phyloP scores from a whole-genome alignment of 768 basidiomycete species.

The Amylocystis lapponica region DNA sequence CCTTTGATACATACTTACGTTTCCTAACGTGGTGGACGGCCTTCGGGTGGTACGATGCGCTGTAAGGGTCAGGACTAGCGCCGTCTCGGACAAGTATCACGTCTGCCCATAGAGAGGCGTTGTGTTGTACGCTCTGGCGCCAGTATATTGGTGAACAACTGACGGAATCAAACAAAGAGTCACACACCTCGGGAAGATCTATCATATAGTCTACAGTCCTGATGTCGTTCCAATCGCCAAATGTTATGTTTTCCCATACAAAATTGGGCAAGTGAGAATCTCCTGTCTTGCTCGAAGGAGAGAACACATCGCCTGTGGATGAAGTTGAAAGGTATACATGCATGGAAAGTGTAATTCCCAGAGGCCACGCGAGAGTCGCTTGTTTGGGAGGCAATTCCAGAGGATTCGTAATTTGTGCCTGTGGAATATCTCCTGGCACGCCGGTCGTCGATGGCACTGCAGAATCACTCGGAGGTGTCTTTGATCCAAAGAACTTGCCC shows the following conservation, averaged over 20 bases:
- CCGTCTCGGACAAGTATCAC: slow-evolving; percentile 67
- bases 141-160: too few relatives aligned
- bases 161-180: not conserved
- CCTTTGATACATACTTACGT: slow-evolving; percentile 39
- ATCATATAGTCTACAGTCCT: slow-evolving; percentile 53
- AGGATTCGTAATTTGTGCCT: slow-evolving; percentile 25
- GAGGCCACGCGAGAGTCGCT: slow-evolving; percentile 51
- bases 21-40: slow-evolving; percentile 71
- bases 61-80: slow-evolving; percentile 57
- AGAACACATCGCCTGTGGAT: slow-evolving; percentile 55
- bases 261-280: slow-evolving; percentile 57
- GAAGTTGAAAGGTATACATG: slow-evolving; percentile 71
- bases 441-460: slow-evolving; percentile 21
- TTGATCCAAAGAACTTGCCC: slow-evolving; percentile 36
- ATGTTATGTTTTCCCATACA: slow-evolving; percentile 73
- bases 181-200: slow-evolving; percentile 60
- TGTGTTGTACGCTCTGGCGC: slow-evolving; percentile 68
- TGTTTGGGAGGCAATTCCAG: slow-evolving; percentile 49
- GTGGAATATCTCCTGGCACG: not conserved
- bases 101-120: slow-evolving; percentile 81
- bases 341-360: slow-evolving; percentile 59
- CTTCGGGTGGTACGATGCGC: slow-evolving; percentile 43
- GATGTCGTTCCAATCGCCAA: slow-evolving; percentile 68
- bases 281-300: slow-evolving; percentile 40
- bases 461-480: slow-evolving; percentile 28